Evolutionary conservation across 331 rosid genomes (phyloP), one percentile per base, ranked within the genome.

Genomic region (Arachis monticola): DNA sequence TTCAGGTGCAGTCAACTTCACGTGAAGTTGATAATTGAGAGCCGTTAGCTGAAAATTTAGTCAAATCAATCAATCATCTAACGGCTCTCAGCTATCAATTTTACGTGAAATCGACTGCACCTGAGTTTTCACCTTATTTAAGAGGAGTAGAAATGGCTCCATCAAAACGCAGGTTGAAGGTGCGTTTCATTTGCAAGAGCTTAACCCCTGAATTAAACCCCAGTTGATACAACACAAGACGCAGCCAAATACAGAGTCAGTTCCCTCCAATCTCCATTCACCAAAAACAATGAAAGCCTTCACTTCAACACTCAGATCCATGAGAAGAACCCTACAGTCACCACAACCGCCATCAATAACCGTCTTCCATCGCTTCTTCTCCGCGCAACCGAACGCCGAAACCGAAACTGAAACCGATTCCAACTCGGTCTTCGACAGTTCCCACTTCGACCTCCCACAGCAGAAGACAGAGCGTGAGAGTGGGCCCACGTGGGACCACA

Each of bases 271-370:
- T 51, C 31, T 72, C 55, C 53, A 53, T 76, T 70, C 74, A 63
- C 70, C 74, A 60, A 14, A 6, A 60, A 82, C n/a, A 87, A 95
- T 95, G 99, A 92, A 87, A 78, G 85, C 97, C 35, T 38, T 92
- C 8, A 76, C 85, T 78, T 70, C 60, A 55, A 5, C 82, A 14
- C 79, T 84, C 3, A 72, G 86, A 72, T 72, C 76, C 77, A 77
- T 86, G 44, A 59, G 74, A 10, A 62, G 77, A n/a, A 76, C 86
- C 3, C 60, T 71, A 69, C 5, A 52, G 86, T n/a, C 67, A 48
- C 7, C 70, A 64, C 8, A 31, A 1, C 47, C 67, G 53, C 30
- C 70, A 32, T 0, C 66, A 44, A 2, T 50, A 14, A 14, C 75
- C 50, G 5, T 74, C 11, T 71, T 79, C 66, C 66, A 5, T 53